Percentiles rank a stretch among this genome's conserved stretches.
Evolutionary conservation across 169 alveolate species (phyloP).

Genomic region (Plasmodium vivax): DNA sequence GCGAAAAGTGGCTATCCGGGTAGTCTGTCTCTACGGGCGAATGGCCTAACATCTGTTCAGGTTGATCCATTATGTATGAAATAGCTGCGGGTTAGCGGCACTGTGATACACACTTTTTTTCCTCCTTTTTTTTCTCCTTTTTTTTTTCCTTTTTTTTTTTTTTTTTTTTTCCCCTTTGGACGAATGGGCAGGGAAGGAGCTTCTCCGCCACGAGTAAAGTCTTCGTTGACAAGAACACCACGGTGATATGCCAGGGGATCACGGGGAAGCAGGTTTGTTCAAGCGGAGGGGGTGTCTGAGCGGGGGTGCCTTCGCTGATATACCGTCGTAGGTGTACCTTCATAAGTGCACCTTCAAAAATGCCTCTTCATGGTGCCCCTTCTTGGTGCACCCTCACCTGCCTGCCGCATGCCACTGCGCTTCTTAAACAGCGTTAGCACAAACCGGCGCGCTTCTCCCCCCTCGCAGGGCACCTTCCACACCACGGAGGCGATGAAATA

Average conservation of each 20-base stretch:
- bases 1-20: neutral
- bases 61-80: neutral
- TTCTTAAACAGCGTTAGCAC: too few relatives aligned
- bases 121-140: neutral
- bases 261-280: constrained; percentile 92
- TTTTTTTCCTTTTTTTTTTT: neutral
- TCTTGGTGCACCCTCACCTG: too few relatives aligned
- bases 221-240: constrained; percentile 91
- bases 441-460: neutral
- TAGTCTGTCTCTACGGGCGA: neutral
- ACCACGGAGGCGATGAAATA: constrained; percentile 91
- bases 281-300: neutral
- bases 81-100: neutral
- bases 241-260: constrained; percentile 93
- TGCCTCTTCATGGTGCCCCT: too few relatives aligned
- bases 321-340: neutral
- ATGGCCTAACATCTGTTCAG: neutral
- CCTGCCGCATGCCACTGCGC: too few relatives aligned
- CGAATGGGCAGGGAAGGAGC: constrained; percentile 28
- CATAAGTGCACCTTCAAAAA: neutral
- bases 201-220: constrained; percentile 86
- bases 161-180: neutral
- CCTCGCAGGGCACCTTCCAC: constrained; percentile 92
- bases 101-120: neutral
- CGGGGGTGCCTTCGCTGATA: neutral